Evolutionary conservation across 1,139 yeast genomes (phyloP).

Genomic region (Protomyces macrosporus): DNA sequence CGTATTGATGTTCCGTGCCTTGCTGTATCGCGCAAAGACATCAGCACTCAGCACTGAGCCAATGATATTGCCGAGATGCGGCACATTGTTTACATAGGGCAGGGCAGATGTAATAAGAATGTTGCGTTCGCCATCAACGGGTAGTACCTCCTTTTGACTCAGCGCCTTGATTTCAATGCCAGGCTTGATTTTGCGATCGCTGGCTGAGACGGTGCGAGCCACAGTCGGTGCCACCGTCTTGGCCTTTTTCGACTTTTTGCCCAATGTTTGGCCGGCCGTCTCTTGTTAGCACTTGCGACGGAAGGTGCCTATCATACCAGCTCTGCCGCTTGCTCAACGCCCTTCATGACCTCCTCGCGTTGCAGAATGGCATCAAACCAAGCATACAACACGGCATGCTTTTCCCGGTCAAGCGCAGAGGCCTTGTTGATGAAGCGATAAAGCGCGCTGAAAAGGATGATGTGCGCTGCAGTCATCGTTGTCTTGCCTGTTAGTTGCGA

Average conservation of each 20-base stretch:
- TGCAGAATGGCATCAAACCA: conserved; percentile 10
- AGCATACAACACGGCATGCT: background rate
- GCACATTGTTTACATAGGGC: conserved; percentile 96
- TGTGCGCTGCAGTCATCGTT: conserved; percentile 11
- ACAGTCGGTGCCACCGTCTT: conserved; percentile 25
- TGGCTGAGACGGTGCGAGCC: conserved; percentile 41
- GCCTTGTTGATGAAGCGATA: conserved; percentile 1
- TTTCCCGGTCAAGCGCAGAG: background rate
- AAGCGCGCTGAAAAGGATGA: conserved; percentile 12
- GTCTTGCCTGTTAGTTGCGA: background rate
- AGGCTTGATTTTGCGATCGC: conserved; percentile 41
- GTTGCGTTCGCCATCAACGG: conserved; percentile 67
- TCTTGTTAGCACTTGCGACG: conserved; percentile 31
- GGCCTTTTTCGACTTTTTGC: conserved; percentile 1
- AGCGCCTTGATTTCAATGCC: conserved; percentile 34
- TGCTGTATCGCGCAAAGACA: conserved; percentile 83
- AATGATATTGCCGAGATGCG: conserved; percentile 93
- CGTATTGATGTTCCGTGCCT: conserved; percentile 81
- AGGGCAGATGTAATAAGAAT: conserved; percentile 89
- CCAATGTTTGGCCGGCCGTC: background rate
- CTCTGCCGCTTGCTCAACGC: conserved; percentile 21
- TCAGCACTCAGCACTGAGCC: conserved; percentile 96
- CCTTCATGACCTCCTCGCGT: conserved; percentile 10
- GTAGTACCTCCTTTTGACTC: conserved; percentile 43
- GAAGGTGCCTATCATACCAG: conserved; percentile 46